A percentile compares a stretch with the other conserved stretches of the same genome.
Evolutionary conservation across 2,329 filamentous ascomycete species (phyloP).

Genomic region (Ophiostoma sp.): DNA sequence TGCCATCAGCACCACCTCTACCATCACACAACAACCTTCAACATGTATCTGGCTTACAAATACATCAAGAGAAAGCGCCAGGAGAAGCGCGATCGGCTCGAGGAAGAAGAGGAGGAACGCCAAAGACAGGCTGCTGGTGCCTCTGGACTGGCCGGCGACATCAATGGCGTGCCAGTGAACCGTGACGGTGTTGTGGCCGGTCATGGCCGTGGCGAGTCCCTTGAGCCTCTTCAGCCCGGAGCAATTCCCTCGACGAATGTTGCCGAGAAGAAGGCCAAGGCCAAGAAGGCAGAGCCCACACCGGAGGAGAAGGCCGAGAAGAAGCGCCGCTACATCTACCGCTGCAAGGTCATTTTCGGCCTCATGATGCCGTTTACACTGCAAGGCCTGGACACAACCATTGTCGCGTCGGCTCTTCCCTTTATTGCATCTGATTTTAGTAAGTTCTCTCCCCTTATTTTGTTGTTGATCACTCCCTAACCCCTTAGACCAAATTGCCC

Average conservation of each 20-base stretch:
- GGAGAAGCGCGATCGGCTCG: conserved; percentile 19
- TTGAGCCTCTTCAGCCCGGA: not conserved
- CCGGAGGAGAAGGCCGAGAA: conserved; percentile 38
- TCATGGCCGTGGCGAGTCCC: not conserved
- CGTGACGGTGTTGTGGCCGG: not conserved
- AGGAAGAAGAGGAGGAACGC: conserved; percentile 4
- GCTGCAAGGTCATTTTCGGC: conserved; percentile 60
- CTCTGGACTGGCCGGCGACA: not conserved
- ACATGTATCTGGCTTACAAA: conserved; percentile 33
- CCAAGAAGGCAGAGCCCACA: conserved; percentile 18
- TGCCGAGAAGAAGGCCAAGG: not conserved
- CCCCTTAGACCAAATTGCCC: conserved; percentile 50
- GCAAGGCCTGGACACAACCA: conserved; percentile 64
- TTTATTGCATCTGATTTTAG: conserved; percentile 66
- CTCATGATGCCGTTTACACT: conserved; percentile 62
- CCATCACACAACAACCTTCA: not conserved
- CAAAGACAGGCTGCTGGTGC: not conserved
- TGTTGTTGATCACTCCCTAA: not conserved
- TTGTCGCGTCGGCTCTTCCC: conserved; percentile 59
- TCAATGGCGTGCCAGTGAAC: not conserved
- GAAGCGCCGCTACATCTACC: conserved; percentile 43
- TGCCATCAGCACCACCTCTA: not conserved
- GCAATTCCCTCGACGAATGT: not conserved
- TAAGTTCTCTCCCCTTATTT: conserved; percentile 43
- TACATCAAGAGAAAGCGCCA: conserved; percentile 32